These are phyloP conservation scores for Termitomyces sp. DNA, from an alignment of 768 basidiomycete genomes.

Conservation along the genomic window DNA sequence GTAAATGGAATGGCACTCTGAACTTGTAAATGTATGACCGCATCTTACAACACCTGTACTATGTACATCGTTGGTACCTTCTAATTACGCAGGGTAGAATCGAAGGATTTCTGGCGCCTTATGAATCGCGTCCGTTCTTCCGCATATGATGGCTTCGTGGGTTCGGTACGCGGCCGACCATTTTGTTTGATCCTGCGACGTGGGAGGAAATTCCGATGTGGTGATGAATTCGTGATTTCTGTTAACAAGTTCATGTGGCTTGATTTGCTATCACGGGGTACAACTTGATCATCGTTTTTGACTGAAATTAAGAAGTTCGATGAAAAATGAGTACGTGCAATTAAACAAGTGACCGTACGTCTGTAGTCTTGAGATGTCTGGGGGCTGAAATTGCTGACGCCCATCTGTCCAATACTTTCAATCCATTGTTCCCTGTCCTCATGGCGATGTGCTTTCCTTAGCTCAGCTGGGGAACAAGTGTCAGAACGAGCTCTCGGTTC, in stretches of 20 bases:
- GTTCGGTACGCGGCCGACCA: slow-evolving; percentile 1
- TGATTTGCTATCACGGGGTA: neutral
- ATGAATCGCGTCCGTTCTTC: neutral
- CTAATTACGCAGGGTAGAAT: neutral
- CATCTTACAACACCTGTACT: neutral
- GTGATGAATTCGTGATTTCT: neutral
- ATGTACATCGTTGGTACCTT: neutral
- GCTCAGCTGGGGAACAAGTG: neutral
- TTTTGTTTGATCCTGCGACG: slow-evolving; percentile 4
- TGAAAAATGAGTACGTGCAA: neutral
- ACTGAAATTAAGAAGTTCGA: neutral
- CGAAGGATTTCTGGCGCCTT: slow-evolving; percentile 8
- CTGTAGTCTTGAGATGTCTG: neutral
- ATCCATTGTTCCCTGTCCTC: neutral
- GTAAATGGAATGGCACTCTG: neutral
- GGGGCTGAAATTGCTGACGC: neutral
- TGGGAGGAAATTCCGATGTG: neutral
- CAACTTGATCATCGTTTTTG: neutral
- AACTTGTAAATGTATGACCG: neutral
- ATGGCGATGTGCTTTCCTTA: neutral
- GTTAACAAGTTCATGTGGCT: neutral
- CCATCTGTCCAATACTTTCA: neutral
- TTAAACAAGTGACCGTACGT: neutral
- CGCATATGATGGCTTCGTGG: neutral
- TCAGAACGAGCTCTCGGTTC: neutral